These are phyloP conservation scores for Dillenia turbinata DNA, from an alignment of 164 flowering plant genomes.

Conservation along the genomic window DNA sequence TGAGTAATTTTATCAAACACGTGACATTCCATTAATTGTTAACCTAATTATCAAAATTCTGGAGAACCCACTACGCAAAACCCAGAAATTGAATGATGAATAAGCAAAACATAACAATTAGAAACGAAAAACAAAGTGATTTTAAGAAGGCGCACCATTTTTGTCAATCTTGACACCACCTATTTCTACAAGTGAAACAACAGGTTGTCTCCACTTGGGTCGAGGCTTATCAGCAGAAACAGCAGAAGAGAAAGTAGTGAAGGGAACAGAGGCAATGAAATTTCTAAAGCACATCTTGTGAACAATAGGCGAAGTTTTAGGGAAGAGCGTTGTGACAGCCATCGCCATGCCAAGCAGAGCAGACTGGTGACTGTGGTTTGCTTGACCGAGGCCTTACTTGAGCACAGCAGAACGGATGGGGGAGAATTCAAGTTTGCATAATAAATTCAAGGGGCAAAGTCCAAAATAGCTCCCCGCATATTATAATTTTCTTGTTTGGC, in stretches of 20 bases:
- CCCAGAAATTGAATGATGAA: not conserved
- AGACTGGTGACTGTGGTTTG: too few relatives aligned
- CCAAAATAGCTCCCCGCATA: too few relatives aligned
- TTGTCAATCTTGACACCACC: constrained; percentile 49
- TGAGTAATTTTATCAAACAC: not conserved
- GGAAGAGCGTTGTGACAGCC: constrained; percentile 5
- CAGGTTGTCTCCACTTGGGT: constrained; percentile 21
- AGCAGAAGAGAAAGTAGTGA: constrained; percentile 24
- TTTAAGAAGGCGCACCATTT: constrained; percentile 32
- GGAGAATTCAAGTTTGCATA: too few relatives aligned
- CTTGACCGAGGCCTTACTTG: too few relatives aligned
- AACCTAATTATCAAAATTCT: not conserved
- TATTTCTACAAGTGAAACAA: constrained; percentile 42
- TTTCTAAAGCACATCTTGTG: constrained; percentile 14
- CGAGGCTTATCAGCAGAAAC: constrained; percentile 13
- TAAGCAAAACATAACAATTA: not conserved
- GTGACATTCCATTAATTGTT: too few relatives aligned
- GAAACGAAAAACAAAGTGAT: not conserved
- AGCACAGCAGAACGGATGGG: too few relatives aligned
- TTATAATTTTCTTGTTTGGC: too few relatives aligned
- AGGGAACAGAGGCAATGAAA: constrained; percentile 14
- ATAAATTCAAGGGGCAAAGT: too few relatives aligned
- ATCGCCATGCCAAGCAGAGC: constrained; percentile 5
- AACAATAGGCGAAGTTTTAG: constrained; percentile 5
- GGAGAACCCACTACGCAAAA: not conserved